phyloP scores from a whole-genome alignment of 331 rosid species.

The Dryas integrifolia region DNA sequence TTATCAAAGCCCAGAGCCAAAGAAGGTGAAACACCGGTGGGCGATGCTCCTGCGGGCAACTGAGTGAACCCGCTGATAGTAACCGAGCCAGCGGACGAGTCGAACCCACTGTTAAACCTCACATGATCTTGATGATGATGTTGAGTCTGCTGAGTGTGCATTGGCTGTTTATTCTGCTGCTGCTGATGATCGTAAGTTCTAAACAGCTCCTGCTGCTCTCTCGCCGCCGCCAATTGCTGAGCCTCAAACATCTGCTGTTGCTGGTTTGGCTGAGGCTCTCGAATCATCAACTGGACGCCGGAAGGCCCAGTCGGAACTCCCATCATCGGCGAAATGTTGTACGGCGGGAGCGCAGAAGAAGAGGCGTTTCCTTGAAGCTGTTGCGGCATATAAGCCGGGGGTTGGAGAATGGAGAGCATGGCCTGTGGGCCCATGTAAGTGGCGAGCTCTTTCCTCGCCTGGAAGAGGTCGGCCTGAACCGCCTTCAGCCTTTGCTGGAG shows the following conservation, averaged over 20 bases:
- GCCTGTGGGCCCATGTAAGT: conserved; percentile 67
- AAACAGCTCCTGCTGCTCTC: conserved; percentile 68
- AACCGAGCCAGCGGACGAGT: conserved; percentile 38
- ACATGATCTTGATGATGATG: conserved; percentile 33
- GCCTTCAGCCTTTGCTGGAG: conserved; percentile 67
- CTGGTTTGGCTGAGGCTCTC: conserved; percentile 42
- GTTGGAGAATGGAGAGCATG: conserved; percentile 33
- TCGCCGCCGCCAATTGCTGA: conserved; percentile 65
- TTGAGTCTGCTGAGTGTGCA: conserved; percentile 26
- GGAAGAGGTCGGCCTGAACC: conserved; percentile 51
- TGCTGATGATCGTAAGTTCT: conserved; percentile 39
- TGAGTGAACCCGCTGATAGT: conserved; percentile 50
- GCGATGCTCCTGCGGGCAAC: conserved; percentile 18
- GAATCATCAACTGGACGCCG: conserved; percentile 45
- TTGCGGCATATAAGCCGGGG: conserved; percentile 24
- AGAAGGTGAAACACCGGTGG: conserved; percentile 38
- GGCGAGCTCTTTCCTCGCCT: conserved; percentile 75
- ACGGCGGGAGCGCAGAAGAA: conserved; percentile 34
- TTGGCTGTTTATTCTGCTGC: conserved; percentile 21
- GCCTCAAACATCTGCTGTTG: conserved; percentile 58
- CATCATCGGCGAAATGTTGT: conserved; percentile 33
- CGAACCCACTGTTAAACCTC: conserved; percentile 55
- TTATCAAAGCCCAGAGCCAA: conserved; percentile 70
- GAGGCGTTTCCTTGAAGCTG: conserved; percentile 35
- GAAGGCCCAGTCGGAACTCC: conserved; percentile 24